Base-by-base conservation (phyloP, 257 asterid genomes). In the Fraxinus americana region DNA sequence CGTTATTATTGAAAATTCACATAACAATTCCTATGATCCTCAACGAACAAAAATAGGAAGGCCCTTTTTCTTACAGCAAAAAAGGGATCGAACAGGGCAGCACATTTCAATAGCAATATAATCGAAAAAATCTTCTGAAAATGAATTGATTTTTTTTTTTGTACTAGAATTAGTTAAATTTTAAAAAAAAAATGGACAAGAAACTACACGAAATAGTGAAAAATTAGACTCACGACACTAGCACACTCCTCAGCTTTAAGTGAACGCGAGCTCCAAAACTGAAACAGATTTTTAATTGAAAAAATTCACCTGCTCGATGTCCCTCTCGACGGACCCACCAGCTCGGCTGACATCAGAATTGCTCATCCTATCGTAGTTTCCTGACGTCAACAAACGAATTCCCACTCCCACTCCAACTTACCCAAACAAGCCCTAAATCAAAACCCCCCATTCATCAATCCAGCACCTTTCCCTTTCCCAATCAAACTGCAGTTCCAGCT, bases 301-400 rank as follows among this genome's bases (percentile, higher is more conserved):
- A 61, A 21, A 67, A 6, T 0, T 12, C 52, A 86, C 97, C 97
- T 92, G 95, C 74, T 92, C 97, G 43, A 86, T 86, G 81, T 92
- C 97, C 82, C 96, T 92, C 85, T 90, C 97, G 23, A 83, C 93
- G 16, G 89, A 76, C 65, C 93, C 96, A 80, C 89, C 94, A 85
- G 86, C 81, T 79, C 94, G 82, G 75, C 80, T 78, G 54, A 74
- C 91, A 81, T 92, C 97, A 68, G 94, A 81, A 85, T 81, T 82
- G 61, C 85, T 88, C 97, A 90, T 90, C 89, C 92, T 90, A 87
- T 86, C 82, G 80, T 79, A 77, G 81, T 79, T 80, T 70, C 83
- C 78, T 63, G 85, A 87, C 88, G 80, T 86, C 81, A 65, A 77
- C 68, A 63, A 75, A 16, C 61, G 59, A 77, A 71, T 71, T 74